Conservation (phyloP, 805 yeast species). For the Kazachstania bromeliacearum region DNA sequence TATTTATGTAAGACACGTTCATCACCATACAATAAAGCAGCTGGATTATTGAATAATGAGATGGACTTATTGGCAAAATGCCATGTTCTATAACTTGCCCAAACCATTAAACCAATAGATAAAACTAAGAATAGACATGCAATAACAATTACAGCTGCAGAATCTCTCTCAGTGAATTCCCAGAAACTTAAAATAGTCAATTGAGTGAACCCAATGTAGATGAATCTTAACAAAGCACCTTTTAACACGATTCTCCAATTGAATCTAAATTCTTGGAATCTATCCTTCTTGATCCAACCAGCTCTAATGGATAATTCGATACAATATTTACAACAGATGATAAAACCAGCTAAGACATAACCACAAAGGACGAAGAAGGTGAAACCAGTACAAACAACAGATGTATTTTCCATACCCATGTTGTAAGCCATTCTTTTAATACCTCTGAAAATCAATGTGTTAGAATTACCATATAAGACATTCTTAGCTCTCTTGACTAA, state of each 20-base stretch:
- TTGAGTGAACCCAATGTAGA: conserved; percentile 80
- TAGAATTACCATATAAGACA: conserved; percentile 41
- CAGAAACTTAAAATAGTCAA: conserved; percentile 68
- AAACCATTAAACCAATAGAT: conserved; percentile 49
- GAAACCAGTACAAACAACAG: conserved; percentile 77
- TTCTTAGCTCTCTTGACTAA: conserved; percentile 33
- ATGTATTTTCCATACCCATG: conserved; percentile 70
- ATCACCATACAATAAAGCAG: conserved; percentile 79
- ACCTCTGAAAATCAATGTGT: conserved; percentile 70
- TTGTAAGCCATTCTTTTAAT: conserved; percentile 73
- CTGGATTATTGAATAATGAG: conserved; percentile 61
- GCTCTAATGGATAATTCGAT: conserved; percentile 39
- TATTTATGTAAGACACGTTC: conserved; percentile 60
- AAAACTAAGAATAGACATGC: conserved; percentile 63
- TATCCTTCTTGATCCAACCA: conserved; percentile 40
- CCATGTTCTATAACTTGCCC: conserved; percentile 59
- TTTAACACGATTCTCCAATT: conserved; percentile 56
- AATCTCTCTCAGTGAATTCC: conserved; percentile 76
- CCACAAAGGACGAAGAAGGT: conserved; percentile 75
- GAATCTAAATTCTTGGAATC: conserved; percentile 40
- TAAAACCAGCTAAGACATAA: conserved; percentile 56
- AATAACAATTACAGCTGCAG: conserved; percentile 79
- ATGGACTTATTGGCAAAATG: conserved; percentile 55
- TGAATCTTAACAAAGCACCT: conserved; percentile 69
- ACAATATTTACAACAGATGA: conserved; percentile 46